Base-by-base conservation (phyloP, 2,329 filamentous ascomycete species). In the Lachnellula hyalina region DNA sequence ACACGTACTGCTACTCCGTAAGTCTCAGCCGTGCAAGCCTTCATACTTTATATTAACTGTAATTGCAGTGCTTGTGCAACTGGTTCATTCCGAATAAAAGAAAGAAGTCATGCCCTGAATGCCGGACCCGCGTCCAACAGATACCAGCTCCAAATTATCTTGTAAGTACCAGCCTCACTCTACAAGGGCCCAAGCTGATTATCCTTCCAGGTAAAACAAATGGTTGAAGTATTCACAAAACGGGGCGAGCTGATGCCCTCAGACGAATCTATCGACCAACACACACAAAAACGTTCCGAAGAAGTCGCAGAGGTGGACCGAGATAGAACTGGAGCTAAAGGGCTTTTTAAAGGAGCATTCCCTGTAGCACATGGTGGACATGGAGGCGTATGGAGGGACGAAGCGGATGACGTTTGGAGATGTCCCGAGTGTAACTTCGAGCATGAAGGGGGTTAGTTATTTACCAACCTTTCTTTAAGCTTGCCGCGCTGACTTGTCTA, bases 1-100 rank as follows among this genome's bases (percentile, higher is more conserved):
- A 89, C 68, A 87, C 85, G 6, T 88, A 86, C 70, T 89, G 85
- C 72, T 89, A 89, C 67, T 82, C 79, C 45, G 80, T 83, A 61
- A 68, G 78, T 71, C 8, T 12, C 35, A 19, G 15, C 23, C 28
- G 23, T 35, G 15, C 15, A 25, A 23, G 2, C 40, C 21, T 35
- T 28, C 47, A 42, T 4, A 40, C 14, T 35, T 12, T 36, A 11
- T 21, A 44, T 60, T 67, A 54, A 69, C 49, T 32, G 38, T 42
- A 15, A 23, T 46, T 25, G 19, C 19, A 67, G 65, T 72, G 70
- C 55, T 59, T 73, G 34, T 68, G 68, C 38, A 71, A 62, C 57
- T 71, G 64, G 70, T 71, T 72, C 51, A 53, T 66, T 19, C 65
- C 67, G 17, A 64, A 79, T 62, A 78, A 73, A 65, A 72, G 71